A percentile compares a stretch with the other conserved stretches of the same genome.
Conservation (phyloP, 1,284 basidiomycete genomes). For the Irpex rosettiformis region DNA sequence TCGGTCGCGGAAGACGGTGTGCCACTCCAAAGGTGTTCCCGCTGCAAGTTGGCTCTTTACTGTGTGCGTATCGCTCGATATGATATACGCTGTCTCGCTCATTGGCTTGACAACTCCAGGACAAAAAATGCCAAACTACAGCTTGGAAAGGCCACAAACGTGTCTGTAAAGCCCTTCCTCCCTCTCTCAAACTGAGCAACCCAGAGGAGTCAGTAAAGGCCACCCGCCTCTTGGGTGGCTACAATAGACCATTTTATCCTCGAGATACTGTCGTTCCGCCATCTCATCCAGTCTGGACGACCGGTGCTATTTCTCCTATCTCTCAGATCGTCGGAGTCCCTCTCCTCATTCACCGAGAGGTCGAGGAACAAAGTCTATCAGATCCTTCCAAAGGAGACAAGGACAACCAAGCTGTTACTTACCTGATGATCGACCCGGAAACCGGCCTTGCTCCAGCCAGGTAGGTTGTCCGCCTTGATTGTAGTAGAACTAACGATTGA, state of each 20-base stretch:
- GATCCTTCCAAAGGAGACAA: neutral
- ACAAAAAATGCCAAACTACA: constrained; percentile 4
- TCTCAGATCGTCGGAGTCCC: constrained; percentile 12
- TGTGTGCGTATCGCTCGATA: too few relatives aligned
- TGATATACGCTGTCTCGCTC: neutral
- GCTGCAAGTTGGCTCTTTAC: constrained; percentile 9
- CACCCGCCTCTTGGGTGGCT: constrained; percentile 7
- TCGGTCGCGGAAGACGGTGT: neutral
- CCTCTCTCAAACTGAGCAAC: neutral
- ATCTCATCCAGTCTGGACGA: constrained; percentile 10
- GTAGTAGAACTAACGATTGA: neutral
- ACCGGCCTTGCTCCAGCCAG: constrained; percentile 13
- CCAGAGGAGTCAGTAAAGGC: constrained; percentile 1
- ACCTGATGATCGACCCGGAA: constrained; percentile 15
- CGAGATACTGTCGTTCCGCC: neutral
- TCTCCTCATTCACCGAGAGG: constrained; percentile 12
- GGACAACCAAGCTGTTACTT: constrained; percentile 14
- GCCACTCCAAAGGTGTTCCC: constrained; percentile 1
- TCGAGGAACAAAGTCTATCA: neutral
- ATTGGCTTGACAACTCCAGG: neutral
- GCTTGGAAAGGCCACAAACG: constrained; percentile 9
- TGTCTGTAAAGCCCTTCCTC: constrained; percentile 1
- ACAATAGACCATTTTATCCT: constrained; percentile 7
- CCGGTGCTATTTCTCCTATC: constrained; percentile 9
- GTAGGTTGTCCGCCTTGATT: neutral